Percentiles rank a stretch among this genome's conserved stretches.
Conservation (phyloP, 73 alveolate species). For the Stentor roeselii region DNA sequence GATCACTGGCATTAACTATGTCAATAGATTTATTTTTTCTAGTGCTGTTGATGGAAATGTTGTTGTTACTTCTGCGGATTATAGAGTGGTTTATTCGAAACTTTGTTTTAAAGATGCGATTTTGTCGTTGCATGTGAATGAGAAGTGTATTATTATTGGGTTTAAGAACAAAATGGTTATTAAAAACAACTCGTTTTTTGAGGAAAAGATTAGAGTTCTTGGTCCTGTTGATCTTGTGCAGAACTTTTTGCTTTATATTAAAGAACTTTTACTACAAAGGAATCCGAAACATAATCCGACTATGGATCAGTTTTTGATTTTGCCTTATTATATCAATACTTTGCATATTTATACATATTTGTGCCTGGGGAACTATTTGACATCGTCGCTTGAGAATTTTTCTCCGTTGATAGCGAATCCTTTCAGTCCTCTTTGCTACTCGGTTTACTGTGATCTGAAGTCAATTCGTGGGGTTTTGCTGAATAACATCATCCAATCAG, state of each 20-base stretch:
- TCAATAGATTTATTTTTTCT: neutral
- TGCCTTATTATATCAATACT: neutral
- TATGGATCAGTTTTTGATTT: conserved; percentile 16
- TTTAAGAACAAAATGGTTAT: neutral
- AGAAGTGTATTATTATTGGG: neutral
- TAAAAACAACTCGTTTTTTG: neutral
- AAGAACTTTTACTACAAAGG: neutral
- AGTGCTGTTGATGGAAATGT: neutral
- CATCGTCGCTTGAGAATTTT: neutral
- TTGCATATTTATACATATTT: neutral
- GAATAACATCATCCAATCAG: neutral
- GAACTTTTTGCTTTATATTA: neutral
- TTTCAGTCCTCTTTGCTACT: neutral
- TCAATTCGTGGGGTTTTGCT: neutral
- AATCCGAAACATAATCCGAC: conserved; percentile 6
- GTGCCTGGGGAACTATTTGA: neutral
- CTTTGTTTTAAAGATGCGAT: neutral
- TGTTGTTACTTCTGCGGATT: neutral
- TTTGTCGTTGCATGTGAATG: neutral
- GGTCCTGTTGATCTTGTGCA: neutral
- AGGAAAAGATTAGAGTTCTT: neutral
- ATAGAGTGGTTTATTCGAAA: neutral
- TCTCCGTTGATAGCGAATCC: neutral
- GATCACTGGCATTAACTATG: neutral
- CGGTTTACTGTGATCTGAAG: neutral